These are phyloP conservation scores for Fusarium armeniacum DNA, from an alignment of 2,329 filamentous ascomycete genomes.

Conservation along the genomic window DNA sequence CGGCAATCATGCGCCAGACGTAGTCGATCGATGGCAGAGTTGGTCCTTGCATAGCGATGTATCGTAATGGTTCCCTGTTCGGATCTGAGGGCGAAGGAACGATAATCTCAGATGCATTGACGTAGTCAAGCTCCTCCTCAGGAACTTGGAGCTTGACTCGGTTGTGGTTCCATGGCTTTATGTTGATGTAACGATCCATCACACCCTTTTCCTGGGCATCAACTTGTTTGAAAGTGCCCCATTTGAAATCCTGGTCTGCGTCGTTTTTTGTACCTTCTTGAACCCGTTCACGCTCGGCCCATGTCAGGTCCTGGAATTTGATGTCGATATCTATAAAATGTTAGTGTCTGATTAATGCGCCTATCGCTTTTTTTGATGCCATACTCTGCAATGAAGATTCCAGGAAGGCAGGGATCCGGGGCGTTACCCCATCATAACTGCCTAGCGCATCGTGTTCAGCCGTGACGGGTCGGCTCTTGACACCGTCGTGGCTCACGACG, in stretches of 20 bases:
- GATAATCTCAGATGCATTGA: slow-evolving; percentile 82
- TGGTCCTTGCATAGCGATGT: slow-evolving; percentile 95
- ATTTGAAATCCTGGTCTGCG: slow-evolving; percentile 51
- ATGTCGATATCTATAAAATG: slow-evolving; percentile 60
- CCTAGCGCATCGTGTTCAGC: slow-evolving; percentile 38
- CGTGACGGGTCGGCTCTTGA: slow-evolving; percentile 47
- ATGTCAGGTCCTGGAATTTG: slow-evolving; percentile 68
- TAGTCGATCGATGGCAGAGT: slow-evolving; percentile 81
- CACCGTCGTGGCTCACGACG: slow-evolving; percentile 57
- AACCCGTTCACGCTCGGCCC: slow-evolving; percentile 66
- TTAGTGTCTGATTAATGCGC: slow-evolving; percentile 22
- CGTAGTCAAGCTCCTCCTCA: slow-evolving; percentile 79
- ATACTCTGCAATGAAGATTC: slow-evolving; percentile 56
- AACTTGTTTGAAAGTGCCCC: slow-evolving; percentile 55
- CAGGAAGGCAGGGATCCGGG: slow-evolving; percentile 58
- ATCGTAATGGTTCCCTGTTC: slow-evolving; percentile 64
- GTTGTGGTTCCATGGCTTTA: slow-evolving; percentile 90
- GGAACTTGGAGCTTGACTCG: slow-evolving; percentile 85
- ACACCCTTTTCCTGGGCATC: slow-evolving; percentile 50
- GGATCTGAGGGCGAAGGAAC: slow-evolving; percentile 62
- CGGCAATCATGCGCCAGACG: slow-evolving; percentile 96
- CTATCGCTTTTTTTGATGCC: slow-evolving; percentile 16
- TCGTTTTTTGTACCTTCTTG: slow-evolving; percentile 58
- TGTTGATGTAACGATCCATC: slow-evolving; percentile 89
- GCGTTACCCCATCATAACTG: slow-evolving; percentile 30